Percentiles rank a stretch among this genome's conserved stretches.
Conservation (phyloP, 2,329 filamentous ascomycete genomes). For the Penicillium brevicompactum region DNA sequence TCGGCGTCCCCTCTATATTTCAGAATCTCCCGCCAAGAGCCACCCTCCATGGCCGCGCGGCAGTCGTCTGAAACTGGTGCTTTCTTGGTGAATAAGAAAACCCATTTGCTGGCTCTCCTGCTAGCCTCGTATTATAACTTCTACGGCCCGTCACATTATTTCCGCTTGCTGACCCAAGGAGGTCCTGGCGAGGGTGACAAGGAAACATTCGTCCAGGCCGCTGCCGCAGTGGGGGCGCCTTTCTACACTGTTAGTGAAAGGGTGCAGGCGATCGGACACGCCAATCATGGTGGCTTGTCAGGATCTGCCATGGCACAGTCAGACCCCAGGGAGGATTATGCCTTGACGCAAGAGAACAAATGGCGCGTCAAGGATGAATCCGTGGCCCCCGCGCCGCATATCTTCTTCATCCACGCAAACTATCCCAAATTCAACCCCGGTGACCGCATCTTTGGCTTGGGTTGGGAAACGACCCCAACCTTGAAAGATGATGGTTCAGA, state of each 20-base stretch:
- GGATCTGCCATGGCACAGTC: conserved; percentile 43
- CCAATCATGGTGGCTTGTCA: conserved; percentile 28
- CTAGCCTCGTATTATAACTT: conserved; percentile 42
- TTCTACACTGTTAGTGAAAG: conserved; percentile 42
- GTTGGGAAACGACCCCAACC: conserved; percentile 42
- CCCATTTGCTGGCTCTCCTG: conserved; percentile 35
- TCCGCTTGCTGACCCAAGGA: conserved; percentile 42
- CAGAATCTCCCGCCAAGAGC: conserved; percentile 40
- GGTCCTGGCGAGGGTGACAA: conserved; percentile 43
- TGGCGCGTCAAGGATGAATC: conserved; percentile 37
- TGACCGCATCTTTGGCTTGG: conserved; percentile 40
- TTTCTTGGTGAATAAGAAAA: conserved; percentile 41
- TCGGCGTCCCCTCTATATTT: conserved; percentile 49
- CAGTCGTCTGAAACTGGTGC: conserved; percentile 41
- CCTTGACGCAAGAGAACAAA: conserved; percentile 33
- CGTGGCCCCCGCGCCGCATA: conserved; percentile 33
- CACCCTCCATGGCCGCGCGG: conserved; percentile 35
- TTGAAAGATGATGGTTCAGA: conserved; percentile 38
- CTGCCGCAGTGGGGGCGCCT: conserved; percentile 33
- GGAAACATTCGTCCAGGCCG: conserved; percentile 42
- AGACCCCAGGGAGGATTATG: conserved; percentile 42
- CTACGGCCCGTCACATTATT: conserved; percentile 41
- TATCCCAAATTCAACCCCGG: conserved; percentile 46
- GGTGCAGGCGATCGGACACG: conserved; percentile 38
- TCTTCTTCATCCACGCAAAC: conserved; percentile 46